These are phyloP conservation scores for Lodderomyces elongisporus DNA, from an alignment of 1,139 yeast species.

Conservation along the genomic window DNA sequence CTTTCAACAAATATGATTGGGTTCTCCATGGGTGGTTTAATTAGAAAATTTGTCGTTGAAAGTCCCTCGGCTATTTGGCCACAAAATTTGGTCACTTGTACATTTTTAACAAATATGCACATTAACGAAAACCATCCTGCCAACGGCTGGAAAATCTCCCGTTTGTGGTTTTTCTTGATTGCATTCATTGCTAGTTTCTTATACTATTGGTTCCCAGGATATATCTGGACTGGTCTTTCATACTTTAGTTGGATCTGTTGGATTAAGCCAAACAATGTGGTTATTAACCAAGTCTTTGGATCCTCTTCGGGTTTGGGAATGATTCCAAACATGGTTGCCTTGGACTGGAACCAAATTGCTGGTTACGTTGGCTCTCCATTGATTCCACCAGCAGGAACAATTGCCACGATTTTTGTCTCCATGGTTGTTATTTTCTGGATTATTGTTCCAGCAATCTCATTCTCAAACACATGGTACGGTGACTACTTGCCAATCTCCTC, in stretches of 20 bases:
- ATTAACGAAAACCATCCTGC: constrained; percentile 54
- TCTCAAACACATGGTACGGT: constrained; percentile 40
- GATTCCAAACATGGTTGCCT: constrained; percentile 44
- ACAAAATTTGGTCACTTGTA: constrained; percentile 41
- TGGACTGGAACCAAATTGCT: constrained; percentile 43
- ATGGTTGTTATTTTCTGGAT: constrained; percentile 41
- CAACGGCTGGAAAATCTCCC: constrained; percentile 38
- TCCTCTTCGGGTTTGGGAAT: constrained; percentile 55
- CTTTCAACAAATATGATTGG: constrained; percentile 60
- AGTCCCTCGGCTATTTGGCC: constrained; percentile 72
- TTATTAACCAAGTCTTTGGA: constrained; percentile 61
- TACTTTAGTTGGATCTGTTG: constrained; percentile 38
- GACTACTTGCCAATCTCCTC: constrained; percentile 41
- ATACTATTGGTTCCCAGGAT: constrained; percentile 44
- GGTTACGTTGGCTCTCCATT: constrained; percentile 63
- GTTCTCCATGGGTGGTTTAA: constrained; percentile 59
- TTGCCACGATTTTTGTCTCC: constrained; percentile 46
- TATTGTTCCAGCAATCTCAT: constrained; percentile 38
- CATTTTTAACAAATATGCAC: constrained; percentile 55
- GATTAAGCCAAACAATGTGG: constrained; percentile 40
- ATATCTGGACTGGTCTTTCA: constrained; percentile 32
- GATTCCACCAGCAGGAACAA: constrained; percentile 60
- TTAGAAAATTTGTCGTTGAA: constrained; percentile 51
- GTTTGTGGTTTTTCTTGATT: constrained; percentile 28
- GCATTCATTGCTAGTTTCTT: constrained; percentile 25